Base-by-base conservation (phyloP, 176 grass and related monocot species). In the Musa schizocarpa region DNA sequence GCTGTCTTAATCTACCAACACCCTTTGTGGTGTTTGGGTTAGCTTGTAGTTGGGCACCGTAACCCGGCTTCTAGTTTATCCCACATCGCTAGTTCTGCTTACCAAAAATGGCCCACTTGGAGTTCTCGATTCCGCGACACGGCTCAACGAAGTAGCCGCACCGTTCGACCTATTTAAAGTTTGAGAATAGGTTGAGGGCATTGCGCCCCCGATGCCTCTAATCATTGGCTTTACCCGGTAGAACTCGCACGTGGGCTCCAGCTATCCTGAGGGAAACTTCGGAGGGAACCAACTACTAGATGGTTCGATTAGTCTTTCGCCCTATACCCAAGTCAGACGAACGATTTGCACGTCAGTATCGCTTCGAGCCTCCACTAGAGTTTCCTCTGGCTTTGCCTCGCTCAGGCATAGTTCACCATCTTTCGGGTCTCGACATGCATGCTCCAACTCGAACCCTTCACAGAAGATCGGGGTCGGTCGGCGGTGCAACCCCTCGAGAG, bases 151-250 rank as follows among this genome's bases (percentile, higher is more conserved):
- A 26, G 25, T 1, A 26, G 25, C 78, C 78, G 29, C 12, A 17
- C 78, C 55, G 17, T 69, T 76, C 76, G 79, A 84, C 85, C 85
- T 87, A 87, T 87, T 87, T 87, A 87, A 87, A 87, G 81, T 87
- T 87, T 83, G 77, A 84, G 85, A 87, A 87, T 87, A 87, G 85
- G 85, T 87, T 77, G 81, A 87, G 85, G 81, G 81, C 73, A 81
- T 87, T 87, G 85, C 77, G 59, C 75, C 72, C 86, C 83, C 78
- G 83, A 85, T 81, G 69, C 79, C 79, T 81, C 79, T 72, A 74
- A 57, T 74, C 72, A 58, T 74, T 74, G 69, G 69, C 69, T 72
- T 72, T 54, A 72, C 69, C 12, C 17, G 69, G 54, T 72, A 74
- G 69, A 72, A 72, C 49, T 72, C 50, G 43, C 50, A 27, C 1